Evolutionary conservation across 2,329 filamentous ascomycete genomes (phyloP).

Genomic region (Moelleriella libera): DNA sequence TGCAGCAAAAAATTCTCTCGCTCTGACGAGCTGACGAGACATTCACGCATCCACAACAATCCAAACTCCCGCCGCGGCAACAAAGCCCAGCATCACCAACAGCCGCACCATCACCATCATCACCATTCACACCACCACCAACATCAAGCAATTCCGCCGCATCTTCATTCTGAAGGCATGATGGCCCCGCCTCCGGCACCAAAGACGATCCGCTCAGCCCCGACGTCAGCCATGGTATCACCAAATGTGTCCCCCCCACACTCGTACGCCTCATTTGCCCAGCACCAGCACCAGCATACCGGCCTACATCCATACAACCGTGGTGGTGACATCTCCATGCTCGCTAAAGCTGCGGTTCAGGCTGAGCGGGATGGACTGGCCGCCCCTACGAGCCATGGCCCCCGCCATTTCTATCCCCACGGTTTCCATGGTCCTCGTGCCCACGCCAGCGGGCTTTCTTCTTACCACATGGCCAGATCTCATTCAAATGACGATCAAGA

Average conservation of each 20-base stretch:
- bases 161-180: constrained; percentile 45
- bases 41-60: constrained; percentile 98
- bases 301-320: constrained; percentile 35
- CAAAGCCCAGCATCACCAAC: constrained; percentile 46
- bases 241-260: constrained; percentile 93
- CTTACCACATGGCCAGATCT: constrained; percentile 89
- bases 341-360: constrained; percentile 47
- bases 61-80: constrained; percentile 90
- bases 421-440: constrained; percentile 35
- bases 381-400: constrained; percentile 23
- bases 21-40: constrained; percentile 89
- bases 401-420: constrained; percentile 38
- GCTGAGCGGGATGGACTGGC: constrained; percentile 43
- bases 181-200: constrained; percentile 65
- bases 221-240: constrained; percentile 74
- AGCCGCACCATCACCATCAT: constrained; percentile 16
- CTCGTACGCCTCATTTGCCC: constrained; percentile 61
- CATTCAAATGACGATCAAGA: constrained; percentile 68
- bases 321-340: constrained; percentile 40
- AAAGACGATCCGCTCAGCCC: constrained; percentile 76
- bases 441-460: constrained; percentile 61
- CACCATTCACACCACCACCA: constrained; percentile 16
- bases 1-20: constrained; percentile 96
- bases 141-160: constrained; percentile 23
- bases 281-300: constrained; percentile 31